Evolutionary conservation across 257 asterid genomes (phyloP).

Genomic region (Penstemon eatonii): DNA sequence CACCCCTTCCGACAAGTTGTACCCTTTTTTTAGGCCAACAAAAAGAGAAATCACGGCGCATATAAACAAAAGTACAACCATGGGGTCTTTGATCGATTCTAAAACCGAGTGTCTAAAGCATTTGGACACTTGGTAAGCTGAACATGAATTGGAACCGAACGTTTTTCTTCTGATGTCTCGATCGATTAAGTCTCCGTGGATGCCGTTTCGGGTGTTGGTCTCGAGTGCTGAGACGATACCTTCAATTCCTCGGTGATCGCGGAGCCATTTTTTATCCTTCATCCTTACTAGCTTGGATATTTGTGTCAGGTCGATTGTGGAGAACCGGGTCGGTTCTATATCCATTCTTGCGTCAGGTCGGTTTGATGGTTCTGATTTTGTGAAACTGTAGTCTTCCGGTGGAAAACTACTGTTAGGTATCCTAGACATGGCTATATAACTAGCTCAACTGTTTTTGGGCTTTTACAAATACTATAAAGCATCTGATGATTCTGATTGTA

Average conservation of each 20-base stretch:
- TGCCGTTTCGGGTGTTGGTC: constrained; percentile 25
- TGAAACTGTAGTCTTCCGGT: no score
- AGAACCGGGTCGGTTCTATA: background rate
- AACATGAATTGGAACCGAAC: background rate
- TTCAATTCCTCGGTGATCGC: constrained; percentile 27
- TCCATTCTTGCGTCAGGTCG: no score
- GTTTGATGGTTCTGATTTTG: no score
- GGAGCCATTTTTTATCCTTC: constrained; percentile 21
- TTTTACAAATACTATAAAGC: no score
- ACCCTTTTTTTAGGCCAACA: constrained; percentile 42
- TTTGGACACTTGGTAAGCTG: no score
- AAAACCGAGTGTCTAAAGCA: background rate
- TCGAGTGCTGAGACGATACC: constrained; percentile 24
- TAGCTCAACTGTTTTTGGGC: no score
- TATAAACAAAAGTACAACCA: constrained; percentile 34
- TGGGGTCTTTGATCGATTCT: constrained; percentile 41
- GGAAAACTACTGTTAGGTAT: no score
- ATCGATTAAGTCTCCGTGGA: background rate
- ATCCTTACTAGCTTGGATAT: constrained; percentile 6
- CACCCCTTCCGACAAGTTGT: constrained; percentile 51
- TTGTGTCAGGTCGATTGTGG: background rate
- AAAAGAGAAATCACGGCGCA: constrained; percentile 45
- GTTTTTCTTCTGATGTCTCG: background rate
- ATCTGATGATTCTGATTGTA: no score
- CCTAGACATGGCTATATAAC: no score